Evolutionary conservation across 2,329 filamentous ascomycete species (phyloP).

Genomic region (Pyricularia sp.): DNA sequence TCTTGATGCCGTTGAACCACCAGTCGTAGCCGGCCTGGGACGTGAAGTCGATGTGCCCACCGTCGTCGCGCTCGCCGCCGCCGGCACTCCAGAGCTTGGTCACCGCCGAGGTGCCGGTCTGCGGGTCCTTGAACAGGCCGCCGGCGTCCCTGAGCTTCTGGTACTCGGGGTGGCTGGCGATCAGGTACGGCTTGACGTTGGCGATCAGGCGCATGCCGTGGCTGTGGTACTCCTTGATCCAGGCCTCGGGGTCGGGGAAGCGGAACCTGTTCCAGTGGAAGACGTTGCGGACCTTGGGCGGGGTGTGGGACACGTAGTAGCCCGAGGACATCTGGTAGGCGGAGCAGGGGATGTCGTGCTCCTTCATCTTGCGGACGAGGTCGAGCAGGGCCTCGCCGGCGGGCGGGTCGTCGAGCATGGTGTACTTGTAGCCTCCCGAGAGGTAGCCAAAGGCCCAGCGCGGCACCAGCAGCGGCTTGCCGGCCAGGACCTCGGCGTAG

Average conservation of each 20-base stretch:
- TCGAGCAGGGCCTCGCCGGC: constrained; percentile 51
- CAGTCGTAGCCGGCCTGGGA: constrained; percentile 57
- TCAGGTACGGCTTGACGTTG: constrained; percentile 66
- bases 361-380: constrained; percentile 50
- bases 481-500: constrained; percentile 55
- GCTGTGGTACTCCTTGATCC: constrained; percentile 51
- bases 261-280: constrained; percentile 64
- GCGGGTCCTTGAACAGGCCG: constrained; percentile 55
- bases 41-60: constrained; percentile 66
- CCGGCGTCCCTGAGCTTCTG: constrained; percentile 45
- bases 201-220: constrained; percentile 59
- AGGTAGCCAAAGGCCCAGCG: constrained; percentile 68
- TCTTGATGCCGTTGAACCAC: constrained; percentile 61
- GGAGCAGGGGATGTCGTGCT: constrained; percentile 60
- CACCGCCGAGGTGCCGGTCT: constrained; percentile 40
- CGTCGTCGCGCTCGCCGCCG: constrained; percentile 59
- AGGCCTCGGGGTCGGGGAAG: constrained; percentile 59
- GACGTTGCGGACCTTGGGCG: constrained; percentile 61
- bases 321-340: constrained; percentile 66
- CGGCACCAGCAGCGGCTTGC: constrained; percentile 58
- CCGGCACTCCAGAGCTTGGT: constrained; percentile 64
- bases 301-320: constrained; percentile 57
- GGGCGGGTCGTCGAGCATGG: constrained; percentile 37
- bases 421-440: constrained; percentile 51
- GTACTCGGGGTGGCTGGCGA: constrained; percentile 59